Evolutionary conservation across 2,329 filamentous ascomycete genomes (phyloP).

Genomic region (Phyllosticta citriasiana): DNA sequence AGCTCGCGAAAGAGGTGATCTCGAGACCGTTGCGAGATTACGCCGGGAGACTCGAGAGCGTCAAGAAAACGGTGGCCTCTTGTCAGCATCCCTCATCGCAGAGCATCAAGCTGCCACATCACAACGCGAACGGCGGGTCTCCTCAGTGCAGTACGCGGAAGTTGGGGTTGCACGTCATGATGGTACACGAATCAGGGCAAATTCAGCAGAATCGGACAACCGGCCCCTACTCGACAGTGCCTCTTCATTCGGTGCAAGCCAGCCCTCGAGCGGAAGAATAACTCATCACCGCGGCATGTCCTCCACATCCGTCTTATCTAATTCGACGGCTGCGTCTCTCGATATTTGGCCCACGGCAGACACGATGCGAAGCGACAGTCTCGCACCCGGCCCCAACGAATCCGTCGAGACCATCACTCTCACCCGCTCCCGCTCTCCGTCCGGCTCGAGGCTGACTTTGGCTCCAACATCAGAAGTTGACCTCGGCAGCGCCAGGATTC

Average conservation of each 20-base stretch:
- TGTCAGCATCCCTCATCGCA: slow-evolving; percentile 39
- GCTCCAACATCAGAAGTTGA: slow-evolving; percentile 1
- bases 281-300: slow-evolving; percentile 34
- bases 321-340: slow-evolving; percentile 28
- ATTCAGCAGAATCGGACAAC: slow-evolving; percentile 62
- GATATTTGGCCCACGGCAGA: slow-evolving; percentile 20
- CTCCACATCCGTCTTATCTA: slow-evolving; percentile 30
- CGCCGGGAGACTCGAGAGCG: slow-evolving; percentile 33
- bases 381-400: slow-evolving; percentile 21
- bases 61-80: slow-evolving; percentile 13
- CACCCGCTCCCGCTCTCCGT: slow-evolving; percentile 23
- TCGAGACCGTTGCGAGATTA: slow-evolving; percentile 51
- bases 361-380: slow-evolving; percentile 15
- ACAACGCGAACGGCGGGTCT: slow-evolving; percentile 56
- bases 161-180: slow-evolving; percentile 69
- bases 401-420: slow-evolving; percentile 33
- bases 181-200: slow-evolving; percentile 63
- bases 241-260: slow-evolving; percentile 46
- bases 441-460: slow-evolving; percentile 6
- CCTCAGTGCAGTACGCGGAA: slow-evolving; percentile 66
- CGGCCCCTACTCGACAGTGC: slow-evolving; percentile 62
- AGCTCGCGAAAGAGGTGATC: slow-evolving; percentile 62
- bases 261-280: slow-evolving; percentile 17
- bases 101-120: slow-evolving; percentile 52
- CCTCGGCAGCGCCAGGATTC: slow-evolving; percentile 15